phyloP scores from a whole-genome alignment of 257 asterid genomes.

The Solanum piurae region DNA sequence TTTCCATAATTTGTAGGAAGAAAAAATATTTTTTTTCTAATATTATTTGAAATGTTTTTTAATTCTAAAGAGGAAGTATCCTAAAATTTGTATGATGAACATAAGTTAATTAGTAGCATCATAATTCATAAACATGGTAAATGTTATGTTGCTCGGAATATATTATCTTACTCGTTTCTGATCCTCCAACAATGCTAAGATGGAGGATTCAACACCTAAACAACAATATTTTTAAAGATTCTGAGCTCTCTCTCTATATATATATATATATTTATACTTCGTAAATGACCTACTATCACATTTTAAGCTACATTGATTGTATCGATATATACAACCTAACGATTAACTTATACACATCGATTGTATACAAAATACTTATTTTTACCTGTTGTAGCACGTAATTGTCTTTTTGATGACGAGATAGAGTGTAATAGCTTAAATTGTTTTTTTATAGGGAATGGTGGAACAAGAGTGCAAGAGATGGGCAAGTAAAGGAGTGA shows the following conservation, averaged over 20 bases:
- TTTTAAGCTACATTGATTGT: neutral
- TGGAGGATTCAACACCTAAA: neutral
- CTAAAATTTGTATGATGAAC: neutral
- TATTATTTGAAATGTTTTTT: neutral
- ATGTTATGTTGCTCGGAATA: neutral
- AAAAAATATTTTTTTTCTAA: neutral
- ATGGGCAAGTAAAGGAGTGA: conserved; percentile 27
- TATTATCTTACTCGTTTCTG: neutral
- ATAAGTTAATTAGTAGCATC: neutral
- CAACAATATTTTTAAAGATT: neutral
- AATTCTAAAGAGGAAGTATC: neutral
- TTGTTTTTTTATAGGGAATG: neutral
- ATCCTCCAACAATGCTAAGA: neutral
- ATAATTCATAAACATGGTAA: neutral
- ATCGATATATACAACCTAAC: neutral
- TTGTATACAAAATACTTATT: neutral
- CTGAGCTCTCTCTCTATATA: no score
- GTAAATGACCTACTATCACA: neutral
- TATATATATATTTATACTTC: no score
- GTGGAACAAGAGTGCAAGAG: conserved; percentile 25
- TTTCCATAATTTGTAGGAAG: neutral
- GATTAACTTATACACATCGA: neutral
- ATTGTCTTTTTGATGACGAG: neutral
- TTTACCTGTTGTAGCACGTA: neutral
- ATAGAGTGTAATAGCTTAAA: neutral